Base-by-base conservation (phyloP, 2,329 filamentous ascomycete genomes). In the Fusarium sp. region DNA sequence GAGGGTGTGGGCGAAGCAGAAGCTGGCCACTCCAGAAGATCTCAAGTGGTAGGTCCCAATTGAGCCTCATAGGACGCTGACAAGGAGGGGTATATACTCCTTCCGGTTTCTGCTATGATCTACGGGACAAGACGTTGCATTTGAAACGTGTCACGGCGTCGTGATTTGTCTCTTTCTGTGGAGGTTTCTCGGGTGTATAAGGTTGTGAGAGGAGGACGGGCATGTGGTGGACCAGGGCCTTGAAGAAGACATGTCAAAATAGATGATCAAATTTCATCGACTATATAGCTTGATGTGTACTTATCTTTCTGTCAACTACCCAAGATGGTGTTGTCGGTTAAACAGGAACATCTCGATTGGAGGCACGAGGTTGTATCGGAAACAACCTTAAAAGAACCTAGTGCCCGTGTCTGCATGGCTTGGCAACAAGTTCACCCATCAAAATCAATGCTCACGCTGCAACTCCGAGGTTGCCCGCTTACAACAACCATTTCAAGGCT, bases 91-190 rank as follows among this genome's bases (percentile, higher is more conserved):
- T 13, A 41, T 58, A 20, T 57, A 9, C 37, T 22, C 24, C n/a
- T 48, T 52, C 58, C 20, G 60, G 48, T 48, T 67, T 20, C 58
- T 41, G 10, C n/a, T 9, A 39, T 24, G 54, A 58, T 57, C 50
- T 35, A 24, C 48, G 5, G 14, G 43, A 50, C 59, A 62, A 72
- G 59, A 62, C 33, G 37, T 45, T 18, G 59, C 37, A 41, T 31
- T 50, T 67, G 68, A 68, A 74, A 72, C 67, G 63, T 73, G 67
- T 65, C 71, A 68, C 29, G 27, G 6, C 31, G 61, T 69, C 20
- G 39, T 57, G 20, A 58, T 18, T 18, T 37, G 20, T 37, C 16
- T 37, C 16, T 33, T 56, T 18, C 27, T 22, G 24, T 13, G 29
- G 27, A 20, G 29, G 27, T 6, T 54, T 3, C 27, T 22, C 3